A percentile compares a stretch with the other conserved stretches of the same genome.
phyloP scores from a whole-genome alignment of 2,329 filamentous ascomycete species.

The Talaromyces amestolkiae region DNA sequence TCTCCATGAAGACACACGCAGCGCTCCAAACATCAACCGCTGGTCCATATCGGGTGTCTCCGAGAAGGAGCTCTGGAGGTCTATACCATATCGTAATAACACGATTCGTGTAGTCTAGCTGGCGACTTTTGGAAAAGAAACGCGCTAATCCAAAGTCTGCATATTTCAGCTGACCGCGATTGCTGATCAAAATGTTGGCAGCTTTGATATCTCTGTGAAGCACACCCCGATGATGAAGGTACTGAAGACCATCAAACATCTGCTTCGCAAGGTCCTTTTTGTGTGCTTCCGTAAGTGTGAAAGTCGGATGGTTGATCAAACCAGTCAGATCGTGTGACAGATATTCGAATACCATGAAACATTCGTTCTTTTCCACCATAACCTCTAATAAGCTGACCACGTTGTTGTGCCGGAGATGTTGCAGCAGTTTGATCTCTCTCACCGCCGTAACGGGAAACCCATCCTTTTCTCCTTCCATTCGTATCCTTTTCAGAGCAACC shows the following conservation, averaged over 20 bases:
- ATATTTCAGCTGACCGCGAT: slow-evolving; percentile 81
- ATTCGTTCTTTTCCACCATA: slow-evolving; percentile 98
- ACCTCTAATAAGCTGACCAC: slow-evolving; percentile 88
- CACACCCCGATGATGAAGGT: slow-evolving; percentile 88
- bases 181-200: slow-evolving; percentile 93
- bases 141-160: slow-evolving; percentile 95
- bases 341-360: slow-evolving; percentile 99
- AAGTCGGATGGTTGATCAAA: slow-evolving; percentile 88
- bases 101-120: slow-evolving; percentile 94
- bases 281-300: slow-evolving; percentile 77
- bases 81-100: slow-evolving; percentile 99
- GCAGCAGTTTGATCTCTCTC: slow-evolving; percentile 93
- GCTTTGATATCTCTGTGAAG: slow-evolving; percentile 97
- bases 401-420: slow-evolving; percentile 86
- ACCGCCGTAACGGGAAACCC: slow-evolving; percentile 97
- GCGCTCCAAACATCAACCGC: slow-evolving; percentile 96
- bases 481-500: slow-evolving; percentile 94
- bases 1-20: slow-evolving; percentile 93
- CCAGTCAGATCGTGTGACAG: slow-evolving; percentile 94
- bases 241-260: slow-evolving; percentile 89
- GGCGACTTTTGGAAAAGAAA: slow-evolving; percentile 89
- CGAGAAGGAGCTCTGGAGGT: slow-evolving; percentile 82
- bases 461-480: slow-evolving; percentile 99
- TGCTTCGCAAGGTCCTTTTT: slow-evolving; percentile 92
- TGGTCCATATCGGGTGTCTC: slow-evolving; percentile 85